A percentile compares a stretch with the other conserved stretches of the same genome.
These are phyloP conservation scores for Aspergillus costaricaensis DNA, from an alignment of 2,329 filamentous ascomycete genomes.

Conservation along the genomic window DNA sequence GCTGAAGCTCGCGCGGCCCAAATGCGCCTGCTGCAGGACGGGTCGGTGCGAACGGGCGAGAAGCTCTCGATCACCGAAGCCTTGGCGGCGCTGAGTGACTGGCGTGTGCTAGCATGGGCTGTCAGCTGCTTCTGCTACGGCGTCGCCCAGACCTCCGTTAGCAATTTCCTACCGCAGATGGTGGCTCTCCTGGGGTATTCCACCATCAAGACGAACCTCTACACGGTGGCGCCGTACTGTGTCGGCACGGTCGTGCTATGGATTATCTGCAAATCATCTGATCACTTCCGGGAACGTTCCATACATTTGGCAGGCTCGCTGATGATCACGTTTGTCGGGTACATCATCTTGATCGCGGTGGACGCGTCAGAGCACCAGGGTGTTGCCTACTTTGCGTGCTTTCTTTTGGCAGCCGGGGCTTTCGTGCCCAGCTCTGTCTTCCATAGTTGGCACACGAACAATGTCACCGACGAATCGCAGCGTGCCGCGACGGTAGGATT, in stretches of 20 bases:
- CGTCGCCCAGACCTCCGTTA: constrained; percentile 31
- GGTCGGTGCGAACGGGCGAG: constrained; percentile 34
- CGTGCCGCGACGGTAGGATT: constrained; percentile 15
- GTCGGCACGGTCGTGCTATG: constrained; percentile 70
- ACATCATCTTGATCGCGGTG: constrained; percentile 16
- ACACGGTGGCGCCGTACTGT: constrained; percentile 68
- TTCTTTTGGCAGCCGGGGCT: constrained; percentile 12
- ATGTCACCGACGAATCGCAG: constrained; percentile 10
- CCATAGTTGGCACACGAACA: constrained; percentile 19
- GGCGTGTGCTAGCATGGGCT: constrained; percentile 31
- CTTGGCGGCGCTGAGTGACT: constrained; percentile 31
- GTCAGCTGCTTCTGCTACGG: constrained; percentile 33
- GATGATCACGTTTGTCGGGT: constrained; percentile 18
- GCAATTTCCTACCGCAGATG: constrained; percentile 35
- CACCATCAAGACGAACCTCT: constrained; percentile 67
- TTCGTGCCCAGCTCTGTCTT: constrained; percentile 15
- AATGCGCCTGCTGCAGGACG: constrained; percentile 40
- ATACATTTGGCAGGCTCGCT: constrained; percentile 19
- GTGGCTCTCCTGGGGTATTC: constrained; percentile 45
- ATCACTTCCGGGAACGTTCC: constrained; percentile 23
- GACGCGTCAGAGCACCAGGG: constrained; percentile 11
- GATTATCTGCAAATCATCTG: constrained; percentile 63
- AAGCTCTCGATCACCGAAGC: constrained; percentile 33
- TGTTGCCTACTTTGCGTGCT: constrained; percentile 18
- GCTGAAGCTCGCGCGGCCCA: constrained; percentile 42